These are phyloP conservation scores for Apiotrichum akiyoshidainum DNA, from an alignment of 1,284 basidiomycete genomes.

Conservation along the genomic window DNA sequence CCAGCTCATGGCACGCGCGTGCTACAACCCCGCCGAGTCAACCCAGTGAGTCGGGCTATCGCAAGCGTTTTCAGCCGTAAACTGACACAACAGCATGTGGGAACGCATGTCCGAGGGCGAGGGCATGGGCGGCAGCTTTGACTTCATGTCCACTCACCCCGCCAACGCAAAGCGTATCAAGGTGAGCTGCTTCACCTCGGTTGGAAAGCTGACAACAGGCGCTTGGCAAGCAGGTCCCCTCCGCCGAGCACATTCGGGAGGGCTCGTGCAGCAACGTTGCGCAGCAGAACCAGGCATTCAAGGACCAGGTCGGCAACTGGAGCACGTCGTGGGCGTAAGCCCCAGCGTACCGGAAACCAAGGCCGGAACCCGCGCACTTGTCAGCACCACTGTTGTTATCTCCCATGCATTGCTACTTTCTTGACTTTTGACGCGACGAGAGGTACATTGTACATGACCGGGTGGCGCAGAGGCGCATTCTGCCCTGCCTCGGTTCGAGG, in stretches of 20 bases:
- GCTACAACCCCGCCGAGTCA: conserved; percentile 55
- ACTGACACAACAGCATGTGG: conserved; percentile 60
- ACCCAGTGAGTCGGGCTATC: conserved; percentile 57
- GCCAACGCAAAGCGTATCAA: conserved; percentile 65
- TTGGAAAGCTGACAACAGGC: conserved; percentile 5
- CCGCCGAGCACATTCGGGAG: conserved; percentile 6
- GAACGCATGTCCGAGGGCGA: conserved; percentile 60
- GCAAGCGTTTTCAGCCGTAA: background rate
- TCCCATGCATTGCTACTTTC: too few relatives aligned
- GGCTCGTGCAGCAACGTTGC: conserved; percentile 1
- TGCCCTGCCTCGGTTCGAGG: too few relatives aligned
- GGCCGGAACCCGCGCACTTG: too few relatives aligned
- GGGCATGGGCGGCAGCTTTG: conserved; percentile 38
- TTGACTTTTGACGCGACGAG: too few relatives aligned
- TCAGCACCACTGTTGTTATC: too few relatives aligned
- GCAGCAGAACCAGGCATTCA: background rate
- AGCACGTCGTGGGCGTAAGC: background rate
- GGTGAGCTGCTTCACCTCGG: too few relatives aligned
- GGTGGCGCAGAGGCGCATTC: too few relatives aligned
- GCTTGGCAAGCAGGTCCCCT: background rate
- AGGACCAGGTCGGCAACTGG: background rate
- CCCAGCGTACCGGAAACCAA: too few relatives aligned
- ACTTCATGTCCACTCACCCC: conserved; percentile 65
- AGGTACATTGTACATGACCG: too few relatives aligned
- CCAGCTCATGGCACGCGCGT: conserved; percentile 59